Evolutionary conservation across 768 basidiomycete species (phyloP), one percentile per base, ranked within the genome.

Genomic region (Lactarius trivialis): DNA sequence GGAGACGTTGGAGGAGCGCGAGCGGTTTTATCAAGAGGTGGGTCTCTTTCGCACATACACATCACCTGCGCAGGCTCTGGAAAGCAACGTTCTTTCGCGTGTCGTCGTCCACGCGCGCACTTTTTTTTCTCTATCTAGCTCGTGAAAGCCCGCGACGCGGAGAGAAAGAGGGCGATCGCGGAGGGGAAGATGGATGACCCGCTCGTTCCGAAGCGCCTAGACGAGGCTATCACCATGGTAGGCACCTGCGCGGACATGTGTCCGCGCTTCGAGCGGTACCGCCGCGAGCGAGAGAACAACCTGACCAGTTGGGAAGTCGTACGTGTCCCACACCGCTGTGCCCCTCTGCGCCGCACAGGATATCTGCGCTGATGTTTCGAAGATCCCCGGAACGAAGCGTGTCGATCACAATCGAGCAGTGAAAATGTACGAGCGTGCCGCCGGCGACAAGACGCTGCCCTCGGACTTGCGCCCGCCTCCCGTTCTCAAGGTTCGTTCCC

Each of bases 211-310:
- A 88, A 88, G 70, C 81, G 87, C 15, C 79, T 97, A 2, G 91
- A 91, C 67, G 87, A 96, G 66, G 94, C 95, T 19, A 93, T 95
- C 59, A 88, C 87, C n/a, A 87, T 98, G 71, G 83, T 91, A 15
- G 95, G 95, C 26, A 95, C 93, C 1, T 98, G 96, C 70, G 75
- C 80, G 76, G 88, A 91, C 63, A 97, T 98, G 93, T 98, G 95
- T 71, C 94, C 95, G 3, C 84, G 89, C 45, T 97, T 92, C 70
- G 96, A 98, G 73, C 81, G 91, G 30, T 94, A 96, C 72, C 81
- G 93, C 66, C 81, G 96, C 39, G 93, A 98, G 72, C 82, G 86
- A 64, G 91, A 94, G 71, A 90, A 91, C 71, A 91, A 93, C 67
- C 79, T 98, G 1, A 88, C 89, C 64, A 82, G 85, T 68, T 89